phyloP scores from a whole-genome alignment of 345 rosid species.

The Lepidium africanum region DNA sequence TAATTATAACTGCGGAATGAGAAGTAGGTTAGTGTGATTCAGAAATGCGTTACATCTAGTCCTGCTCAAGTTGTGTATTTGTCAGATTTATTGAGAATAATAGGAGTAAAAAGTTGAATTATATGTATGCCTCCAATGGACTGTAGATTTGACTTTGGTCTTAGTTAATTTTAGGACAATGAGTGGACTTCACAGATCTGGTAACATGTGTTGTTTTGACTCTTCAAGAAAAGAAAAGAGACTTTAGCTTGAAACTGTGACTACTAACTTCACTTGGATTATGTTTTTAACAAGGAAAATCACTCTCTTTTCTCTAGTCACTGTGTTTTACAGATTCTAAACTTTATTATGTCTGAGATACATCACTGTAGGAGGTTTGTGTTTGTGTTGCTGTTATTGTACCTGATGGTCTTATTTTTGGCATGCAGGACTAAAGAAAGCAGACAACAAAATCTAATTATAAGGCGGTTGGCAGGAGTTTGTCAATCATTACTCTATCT shows the following conservation, averaged over 20 bases:
- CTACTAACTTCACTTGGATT: neutral
- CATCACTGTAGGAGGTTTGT: conserved; percentile 40
- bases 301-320: neutral
- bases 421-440: conserved; percentile 62
- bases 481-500: neutral
- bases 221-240: neutral
- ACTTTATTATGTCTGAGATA: neutral
- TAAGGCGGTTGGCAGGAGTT: conserved; percentile 38
- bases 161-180: neutral
- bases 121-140: neutral
- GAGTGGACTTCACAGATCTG: conserved; percentile 16
- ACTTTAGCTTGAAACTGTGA: neutral
- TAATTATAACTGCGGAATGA: neutral
- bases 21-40: neutral
- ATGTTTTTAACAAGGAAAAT: neutral
- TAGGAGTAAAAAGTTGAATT: neutral
- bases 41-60: neutral
- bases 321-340: neutral
- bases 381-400: conserved; percentile 53
- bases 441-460: conserved; percentile 60
- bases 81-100: neutral
- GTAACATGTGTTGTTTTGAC: neutral
- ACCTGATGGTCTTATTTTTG: conserved; percentile 63
- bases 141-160: conserved; percentile 3
- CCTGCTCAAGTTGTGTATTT: neutral